Conservation (phyloP, 495 filamentous ascomycete species). For the Neurospora discreta region DNA sequence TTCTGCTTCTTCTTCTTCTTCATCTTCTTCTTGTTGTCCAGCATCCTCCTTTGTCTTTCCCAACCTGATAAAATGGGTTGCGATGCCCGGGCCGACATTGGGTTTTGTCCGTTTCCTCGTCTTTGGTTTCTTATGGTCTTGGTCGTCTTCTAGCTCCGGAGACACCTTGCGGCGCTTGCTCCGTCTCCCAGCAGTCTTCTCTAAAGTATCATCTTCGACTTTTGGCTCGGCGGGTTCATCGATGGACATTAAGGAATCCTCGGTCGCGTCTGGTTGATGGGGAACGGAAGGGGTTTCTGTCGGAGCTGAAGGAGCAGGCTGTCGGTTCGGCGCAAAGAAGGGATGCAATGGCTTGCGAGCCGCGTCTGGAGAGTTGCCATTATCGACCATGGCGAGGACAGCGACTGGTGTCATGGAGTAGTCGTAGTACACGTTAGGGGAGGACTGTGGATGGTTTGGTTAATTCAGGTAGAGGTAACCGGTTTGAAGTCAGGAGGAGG, state of each 20-base stretch:
- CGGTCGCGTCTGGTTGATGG: neutral
- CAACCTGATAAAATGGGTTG: constrained; percentile 6
- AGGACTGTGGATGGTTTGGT: neutral
- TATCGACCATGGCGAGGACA: constrained; percentile 18
- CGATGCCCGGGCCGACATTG: constrained; percentile 8
- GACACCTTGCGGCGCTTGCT: constrained; percentile 42
- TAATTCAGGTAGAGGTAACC: neutral
- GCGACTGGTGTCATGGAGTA: constrained; percentile 15
- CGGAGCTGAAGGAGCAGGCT: neutral
- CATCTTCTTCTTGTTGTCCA: neutral
- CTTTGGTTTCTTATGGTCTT: constrained; percentile 3
- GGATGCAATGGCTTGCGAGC: constrained; percentile 19
- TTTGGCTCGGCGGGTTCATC: neutral
- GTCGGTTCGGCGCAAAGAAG: constrained; percentile 18
- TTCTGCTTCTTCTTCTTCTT: neutral
- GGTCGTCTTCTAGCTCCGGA: constrained; percentile 6
- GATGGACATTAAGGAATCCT: neutral
- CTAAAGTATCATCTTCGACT: constrained; percentile 1
- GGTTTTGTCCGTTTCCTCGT: constrained; percentile 9
- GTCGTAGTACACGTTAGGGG: neutral
- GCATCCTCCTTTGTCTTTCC: neutral
- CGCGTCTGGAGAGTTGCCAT: constrained; percentile 4
- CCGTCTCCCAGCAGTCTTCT: constrained; percentile 26
- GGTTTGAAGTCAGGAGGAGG: neutral
- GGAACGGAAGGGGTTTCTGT: neutral